Base-by-base conservation (phyloP, 2,329 filamentous ascomycete genomes). In the Huntiella savannae region DNA sequence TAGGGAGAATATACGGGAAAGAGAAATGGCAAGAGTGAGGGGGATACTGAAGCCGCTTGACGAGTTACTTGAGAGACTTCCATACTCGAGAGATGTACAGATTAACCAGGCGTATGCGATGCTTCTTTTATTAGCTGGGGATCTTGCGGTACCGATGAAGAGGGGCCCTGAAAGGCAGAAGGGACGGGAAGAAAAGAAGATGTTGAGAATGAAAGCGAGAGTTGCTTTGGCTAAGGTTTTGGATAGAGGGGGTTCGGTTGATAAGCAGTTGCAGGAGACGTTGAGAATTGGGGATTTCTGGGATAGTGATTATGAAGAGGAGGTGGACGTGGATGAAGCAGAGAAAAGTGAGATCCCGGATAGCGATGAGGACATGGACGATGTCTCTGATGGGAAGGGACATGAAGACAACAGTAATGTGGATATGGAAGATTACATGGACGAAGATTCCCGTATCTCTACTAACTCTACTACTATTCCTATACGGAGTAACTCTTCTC, bases 81-180 rank as follows among this genome's bases (percentile, higher is more conserved):
- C 84, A 0, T 93, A 77, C 56, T 75, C 76, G 28, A 75, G 77
- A 48, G 77, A 77, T 53, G 60, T 66, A 4, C 73, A 77, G 50
- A 63, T 94, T 50, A 63, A 87, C 40, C 67, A 79, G 41, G 63
- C 93, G 17, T 69, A 83, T 44, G 85, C 73, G 6, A 83, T 85
- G 70, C 62, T 86, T 4, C 73, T 75, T 1, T 63, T 91, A 12
- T 93, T 83, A 68, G 66, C 84, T 12, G 79, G 71, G 5, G 83
- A 93, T 58, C 61, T 94, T 34, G 57, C 63, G 19, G 55, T 77
- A 16, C 66, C 67, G 0, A 52, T 59, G 35, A 53, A 53, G 2
- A 16, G 3, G 13, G 32, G 44, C 10, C 12, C 16, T 2, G 32
- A 62, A 13, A 57, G 53, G 2, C 47, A 53, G 7, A 54, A 37